Evolutionary conservation across 2,329 filamentous ascomycete genomes (phyloP).

Genomic region (Xylariaceae sp.): DNA sequence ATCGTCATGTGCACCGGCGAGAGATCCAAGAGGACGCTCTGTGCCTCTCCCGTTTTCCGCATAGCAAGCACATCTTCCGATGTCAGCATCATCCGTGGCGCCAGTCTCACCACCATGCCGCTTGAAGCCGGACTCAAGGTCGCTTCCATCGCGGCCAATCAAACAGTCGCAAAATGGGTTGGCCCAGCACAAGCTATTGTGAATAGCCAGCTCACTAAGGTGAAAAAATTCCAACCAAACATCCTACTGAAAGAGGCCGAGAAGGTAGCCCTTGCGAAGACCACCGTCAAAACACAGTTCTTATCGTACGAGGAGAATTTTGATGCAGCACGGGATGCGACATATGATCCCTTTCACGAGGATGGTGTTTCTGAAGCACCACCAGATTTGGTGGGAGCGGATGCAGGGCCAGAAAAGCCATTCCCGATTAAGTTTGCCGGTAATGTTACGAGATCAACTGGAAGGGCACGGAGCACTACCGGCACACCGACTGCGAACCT

Average conservation of each 20-base stretch:
- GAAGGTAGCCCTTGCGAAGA: constrained; percentile 32
- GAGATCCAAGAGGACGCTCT: constrained; percentile 46
- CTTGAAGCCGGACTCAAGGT: constrained; percentile 61
- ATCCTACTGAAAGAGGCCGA: constrained; percentile 38
- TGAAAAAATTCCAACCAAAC: constrained; percentile 21
- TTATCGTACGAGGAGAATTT: constrained; percentile 33
- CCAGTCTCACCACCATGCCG: constrained; percentile 60
- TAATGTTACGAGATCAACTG: constrained; percentile 41
- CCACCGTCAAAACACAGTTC: constrained; percentile 28
- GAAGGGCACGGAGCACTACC: constrained; percentile 33
- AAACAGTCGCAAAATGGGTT: constrained; percentile 39
- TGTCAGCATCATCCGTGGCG: constrained; percentile 57
- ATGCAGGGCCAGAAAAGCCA: constrained; percentile 47
- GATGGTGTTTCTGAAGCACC: constrained; percentile 29
- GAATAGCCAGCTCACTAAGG: constrained; percentile 31
- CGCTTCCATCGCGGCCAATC: constrained; percentile 44
- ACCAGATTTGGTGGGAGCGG: constrained; percentile 38
- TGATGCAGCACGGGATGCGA: constrained; percentile 26
- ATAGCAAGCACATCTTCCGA: constrained; percentile 63
- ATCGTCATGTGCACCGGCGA: constrained; percentile 55
- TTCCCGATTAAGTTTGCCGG: constrained; percentile 51
- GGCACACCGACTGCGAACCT: constrained; percentile 54
- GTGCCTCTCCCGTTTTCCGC: constrained; percentile 63
- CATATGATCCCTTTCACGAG: constrained; percentile 32
- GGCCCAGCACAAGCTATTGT: constrained; percentile 39